Evolutionary conservation across 2,329 filamentous ascomycete genomes (phyloP).

Genomic region (Aureobasidium sp.): DNA sequence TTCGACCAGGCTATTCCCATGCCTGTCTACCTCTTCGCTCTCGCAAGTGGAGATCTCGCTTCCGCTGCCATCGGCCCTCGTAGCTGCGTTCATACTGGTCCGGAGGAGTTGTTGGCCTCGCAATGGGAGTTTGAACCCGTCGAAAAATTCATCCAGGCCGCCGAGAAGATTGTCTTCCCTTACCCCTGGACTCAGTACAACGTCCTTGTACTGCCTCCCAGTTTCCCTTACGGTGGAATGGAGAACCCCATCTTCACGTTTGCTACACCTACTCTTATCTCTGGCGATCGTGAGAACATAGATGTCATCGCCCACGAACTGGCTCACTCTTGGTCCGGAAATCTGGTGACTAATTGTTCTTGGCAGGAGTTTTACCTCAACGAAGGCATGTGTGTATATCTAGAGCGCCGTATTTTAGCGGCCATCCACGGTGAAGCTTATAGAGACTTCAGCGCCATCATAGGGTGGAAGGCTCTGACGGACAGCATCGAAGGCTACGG

Average conservation of each 20-base stretch:
- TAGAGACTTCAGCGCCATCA: constrained; percentile 90
- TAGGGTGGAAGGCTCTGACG: constrained; percentile 85
- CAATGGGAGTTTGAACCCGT: constrained; percentile 95
- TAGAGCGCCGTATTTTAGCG: constrained; percentile 77
- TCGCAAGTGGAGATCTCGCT: constrained; percentile 76
- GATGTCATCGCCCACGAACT: constrained; percentile 92
- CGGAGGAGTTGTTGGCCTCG: constrained; percentile 74
- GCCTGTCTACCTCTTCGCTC: constrained; percentile 87
- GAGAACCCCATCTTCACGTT: constrained; percentile 86
- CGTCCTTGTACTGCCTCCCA: constrained; percentile 79
- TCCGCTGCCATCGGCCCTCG: constrained; percentile 80
- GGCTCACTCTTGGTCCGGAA: constrained; percentile 77
- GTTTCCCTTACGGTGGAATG: constrained; percentile 77
- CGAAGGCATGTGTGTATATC: constrained; percentile 88
- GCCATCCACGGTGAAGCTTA: constrained; percentile 74
- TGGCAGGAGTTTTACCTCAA: constrained; percentile 74
- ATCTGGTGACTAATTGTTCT: constrained; percentile 68
- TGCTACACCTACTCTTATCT: constrained; percentile 89
- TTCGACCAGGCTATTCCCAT: constrained; percentile 92
- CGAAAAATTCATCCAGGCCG: constrained; percentile 82
- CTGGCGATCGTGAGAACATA: constrained; percentile 73
- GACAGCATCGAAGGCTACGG: constrained; percentile 76
- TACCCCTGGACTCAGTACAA: constrained; percentile 97
- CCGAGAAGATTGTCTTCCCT: constrained; percentile 73
- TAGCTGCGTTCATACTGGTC: constrained; percentile 78